phyloP scores from a whole-genome alignment of 2,329 filamentous ascomycete genomes.

The Fusarium acutatum region DNA sequence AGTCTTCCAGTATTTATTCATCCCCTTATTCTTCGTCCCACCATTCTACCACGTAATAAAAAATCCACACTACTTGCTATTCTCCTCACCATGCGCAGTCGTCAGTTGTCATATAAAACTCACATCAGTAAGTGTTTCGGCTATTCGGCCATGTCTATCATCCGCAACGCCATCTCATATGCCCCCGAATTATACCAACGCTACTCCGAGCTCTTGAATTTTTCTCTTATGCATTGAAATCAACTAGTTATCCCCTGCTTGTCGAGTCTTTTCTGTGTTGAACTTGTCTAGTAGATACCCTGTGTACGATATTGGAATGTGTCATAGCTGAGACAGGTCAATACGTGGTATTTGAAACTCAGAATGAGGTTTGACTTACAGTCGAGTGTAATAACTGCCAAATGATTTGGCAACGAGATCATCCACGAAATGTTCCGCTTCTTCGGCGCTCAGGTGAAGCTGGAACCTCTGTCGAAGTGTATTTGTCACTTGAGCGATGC shows the following conservation, averaged over 20 bases:
- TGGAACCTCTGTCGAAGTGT: conserved; percentile 79
- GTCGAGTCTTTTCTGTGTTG: not conserved
- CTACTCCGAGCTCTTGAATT: conserved; percentile 5
- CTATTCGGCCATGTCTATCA: conserved; percentile 36
- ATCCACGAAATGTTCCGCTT: conserved; percentile 83
- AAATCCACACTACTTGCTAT: not conserved
- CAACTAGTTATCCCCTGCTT: conserved; percentile 3
- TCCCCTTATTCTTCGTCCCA: not conserved
- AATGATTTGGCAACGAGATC: conserved; percentile 83
- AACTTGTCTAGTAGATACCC: conserved; percentile 75
- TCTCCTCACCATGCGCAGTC: not conserved
- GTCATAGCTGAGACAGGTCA: conserved; percentile 69
- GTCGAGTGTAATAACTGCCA: conserved; percentile 86
- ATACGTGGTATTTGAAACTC: not conserved
- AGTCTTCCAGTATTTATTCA: not conserved
- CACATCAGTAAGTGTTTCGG: conserved; percentile 13
- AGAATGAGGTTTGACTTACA: conserved; percentile 62
- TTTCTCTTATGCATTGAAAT: conserved; percentile 14
- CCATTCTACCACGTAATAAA: not conserved
- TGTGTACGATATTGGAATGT: conserved; percentile 90
- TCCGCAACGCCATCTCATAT: conserved; percentile 43
- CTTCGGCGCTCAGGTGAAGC: conserved; percentile 82
- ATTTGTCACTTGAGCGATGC: conserved; percentile 74
- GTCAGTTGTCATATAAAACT: conserved; percentile 25
- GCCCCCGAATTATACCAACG: conserved; percentile 33